Evolutionary conservation across 1,284 basidiomycete species (phyloP), one percentile per base, ranked within the genome.

Genomic region (Cryptococcus sp.): DNA sequence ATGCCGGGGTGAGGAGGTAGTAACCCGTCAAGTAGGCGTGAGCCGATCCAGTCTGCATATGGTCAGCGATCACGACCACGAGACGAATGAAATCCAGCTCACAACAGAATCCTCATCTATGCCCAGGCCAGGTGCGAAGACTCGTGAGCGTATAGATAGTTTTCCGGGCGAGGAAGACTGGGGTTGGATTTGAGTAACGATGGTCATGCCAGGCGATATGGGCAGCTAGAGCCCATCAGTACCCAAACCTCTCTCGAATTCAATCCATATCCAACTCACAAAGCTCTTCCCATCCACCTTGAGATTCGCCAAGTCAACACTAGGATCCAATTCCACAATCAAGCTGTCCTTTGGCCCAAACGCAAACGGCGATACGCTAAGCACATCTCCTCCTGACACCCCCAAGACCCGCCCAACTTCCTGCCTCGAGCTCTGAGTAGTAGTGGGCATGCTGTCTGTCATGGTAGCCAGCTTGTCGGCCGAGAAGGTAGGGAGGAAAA

Each of bases 71-170:
- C 3, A 25, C 11, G 19, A 18, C 18, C 14, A n/a, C 21, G 24
- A 35, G 28, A 14, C 28, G 36, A 40, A 49, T 9, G 10, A 64
- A n/a, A n/a, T n/a, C n/a, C n/a, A n/a, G n/a, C 65, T 57, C 40
- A 69, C 67, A 11, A 69, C 66, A 18, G 65, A 62, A 52, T 69
- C 68, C 43, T 69, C 68, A 28, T 62, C 59, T 32, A 68, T 51
- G 2, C 60, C 65, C 11, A 63, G 28, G 5, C 54, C 59, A 3
- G 62, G 59, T 0, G 42, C 60, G 37, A 63, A 65, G 14, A 68
- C 62, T 35, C 68, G 51, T 2, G 56, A 57, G 23, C 55, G 52
- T 36, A 62, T 58, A 10, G 50, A 35, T 2, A 64, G 43, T 12
- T 26, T 43, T 10, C 49, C 44, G 16, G 35, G 22, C 31, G 47